Percentiles rank a stretch among this genome's conserved stretches.
Evolutionary conservation across 2,329 filamentous ascomycete genomes (phyloP).

Genomic region (Penicillium sp.): DNA sequence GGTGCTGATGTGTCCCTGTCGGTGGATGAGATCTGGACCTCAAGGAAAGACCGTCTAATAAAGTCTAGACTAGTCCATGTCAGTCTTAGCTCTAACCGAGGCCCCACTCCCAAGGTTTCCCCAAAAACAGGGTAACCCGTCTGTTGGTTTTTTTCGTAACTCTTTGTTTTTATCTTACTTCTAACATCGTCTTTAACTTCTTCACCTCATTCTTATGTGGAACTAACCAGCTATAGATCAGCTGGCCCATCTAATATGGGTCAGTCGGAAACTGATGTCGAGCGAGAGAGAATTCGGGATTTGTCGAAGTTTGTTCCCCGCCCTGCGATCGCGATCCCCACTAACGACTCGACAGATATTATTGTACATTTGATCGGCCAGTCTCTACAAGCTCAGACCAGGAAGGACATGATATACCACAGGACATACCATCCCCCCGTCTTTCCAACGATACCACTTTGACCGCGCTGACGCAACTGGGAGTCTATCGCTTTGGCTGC

Average conservation of each 20-base stretch:
- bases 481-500: constrained; percentile 37
- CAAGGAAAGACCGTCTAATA: no score
- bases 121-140: no score
- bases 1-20: no score
- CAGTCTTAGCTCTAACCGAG: no score
- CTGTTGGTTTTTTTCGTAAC: no score
- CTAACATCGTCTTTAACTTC: no score
- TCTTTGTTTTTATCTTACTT: no score
- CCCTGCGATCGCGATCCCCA: not conserved
- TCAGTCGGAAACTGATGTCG: constrained; percentile 7
- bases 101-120: no score
- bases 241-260: constrained; percentile 6
- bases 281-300: constrained; percentile 16
- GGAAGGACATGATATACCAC: not conserved
- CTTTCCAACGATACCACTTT: constrained; percentile 30
- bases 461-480: constrained; percentile 46
- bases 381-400: not conserved
- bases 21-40: no score
- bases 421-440: not conserved
- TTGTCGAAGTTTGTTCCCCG: constrained; percentile 12
- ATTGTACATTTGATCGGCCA: constrained; percentile 8
- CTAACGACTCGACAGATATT: constrained; percentile 13
- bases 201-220: not conserved
- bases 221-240: constrained; percentile 1
- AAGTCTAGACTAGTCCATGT: no score